Evolutionary conservation across 257 asterid species (phyloP).

Genomic region (Asclepias syriaca): DNA sequence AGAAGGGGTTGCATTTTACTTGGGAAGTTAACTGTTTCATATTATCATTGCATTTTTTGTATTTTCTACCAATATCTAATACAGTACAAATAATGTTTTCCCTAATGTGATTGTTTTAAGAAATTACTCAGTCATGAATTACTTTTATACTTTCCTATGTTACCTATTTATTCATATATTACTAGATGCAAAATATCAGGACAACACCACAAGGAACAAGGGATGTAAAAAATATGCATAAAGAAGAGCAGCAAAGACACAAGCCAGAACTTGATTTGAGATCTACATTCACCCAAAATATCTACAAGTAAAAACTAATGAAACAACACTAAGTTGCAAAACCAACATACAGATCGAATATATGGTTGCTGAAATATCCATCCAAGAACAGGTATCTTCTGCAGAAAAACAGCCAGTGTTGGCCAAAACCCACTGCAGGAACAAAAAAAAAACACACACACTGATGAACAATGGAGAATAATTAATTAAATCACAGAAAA

Average conservation of each 20-base stretch:
- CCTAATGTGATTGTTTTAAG: neutral
- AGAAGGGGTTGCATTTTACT: neutral
- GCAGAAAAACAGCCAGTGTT: constrained; percentile 82
- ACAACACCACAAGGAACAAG: neutral
- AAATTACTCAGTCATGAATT: neutral
- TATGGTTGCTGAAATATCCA: constrained; percentile 94
- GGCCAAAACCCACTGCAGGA: constrained; percentile 98
- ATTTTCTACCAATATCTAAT: neutral
- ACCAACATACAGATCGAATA: constrained; percentile 69
- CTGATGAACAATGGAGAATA: constrained; percentile 16
- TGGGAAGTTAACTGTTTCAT: neutral
- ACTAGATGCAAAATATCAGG: neutral
- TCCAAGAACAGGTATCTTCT: constrained; percentile 84
- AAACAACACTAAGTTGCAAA: neutral
- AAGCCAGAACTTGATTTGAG: neutral
- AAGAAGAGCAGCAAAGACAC: neutral
- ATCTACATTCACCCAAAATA: neutral
- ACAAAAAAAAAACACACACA: neutral
- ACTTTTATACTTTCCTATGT: neutral
- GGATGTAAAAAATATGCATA: neutral
- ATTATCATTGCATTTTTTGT: neutral
- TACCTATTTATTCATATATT: neutral
- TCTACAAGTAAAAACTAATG: neutral
- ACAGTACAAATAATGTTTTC: neutral
- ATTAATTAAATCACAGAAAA: constrained; percentile 6